A percentile compares a stretch with the other conserved stretches of the same genome.
Evolutionary conservation across 1,139 yeast species (phyloP).

Genomic region (Zhuliangozyma parablackwelliae): DNA sequence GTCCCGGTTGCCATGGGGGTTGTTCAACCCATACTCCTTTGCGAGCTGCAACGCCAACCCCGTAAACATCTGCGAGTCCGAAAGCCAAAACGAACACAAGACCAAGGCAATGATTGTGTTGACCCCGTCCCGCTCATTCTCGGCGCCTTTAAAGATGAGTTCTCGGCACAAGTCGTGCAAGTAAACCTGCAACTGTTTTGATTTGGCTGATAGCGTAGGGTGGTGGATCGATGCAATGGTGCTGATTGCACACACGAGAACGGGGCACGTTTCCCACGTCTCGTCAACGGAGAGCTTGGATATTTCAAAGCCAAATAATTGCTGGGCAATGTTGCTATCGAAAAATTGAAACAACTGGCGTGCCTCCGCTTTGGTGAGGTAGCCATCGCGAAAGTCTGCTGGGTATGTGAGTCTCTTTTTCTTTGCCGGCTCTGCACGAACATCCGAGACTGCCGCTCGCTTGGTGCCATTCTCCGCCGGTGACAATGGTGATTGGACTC

Average conservation of each 20-base stretch:
- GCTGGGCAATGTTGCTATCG: constrained; percentile 55
- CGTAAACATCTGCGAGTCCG: constrained; percentile 61
- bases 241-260: constrained; percentile 58
- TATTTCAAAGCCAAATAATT: constrained; percentile 62
- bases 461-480: too few species aligned
- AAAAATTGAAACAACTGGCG: constrained; percentile 48
- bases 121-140: constrained; percentile 47
- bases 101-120: constrained; percentile 60
- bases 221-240: constrained; percentile 64
- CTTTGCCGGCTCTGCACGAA: constrained; percentile 3
- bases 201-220: constrained; percentile 37
- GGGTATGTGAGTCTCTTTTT: constrained; percentile 1
- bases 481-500: too few species aligned
- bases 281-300: constrained; percentile 46
- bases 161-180: constrained; percentile 45
- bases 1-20: constrained; percentile 35
- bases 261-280: constrained; percentile 56
- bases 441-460: neutral
- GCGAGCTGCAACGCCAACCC: constrained; percentile 67
- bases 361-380: constrained; percentile 42
- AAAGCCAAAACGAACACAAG: constrained; percentile 67
- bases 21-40: constrained; percentile 48
- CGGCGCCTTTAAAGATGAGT: constrained; percentile 41
- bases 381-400: constrained; percentile 33
- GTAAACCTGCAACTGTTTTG: constrained; percentile 34